Percentiles rank a stretch among this genome's conserved stretches.
phyloP scores from a whole-genome alignment of 352 stramenopile species.

The Pythium sp. region DNA sequence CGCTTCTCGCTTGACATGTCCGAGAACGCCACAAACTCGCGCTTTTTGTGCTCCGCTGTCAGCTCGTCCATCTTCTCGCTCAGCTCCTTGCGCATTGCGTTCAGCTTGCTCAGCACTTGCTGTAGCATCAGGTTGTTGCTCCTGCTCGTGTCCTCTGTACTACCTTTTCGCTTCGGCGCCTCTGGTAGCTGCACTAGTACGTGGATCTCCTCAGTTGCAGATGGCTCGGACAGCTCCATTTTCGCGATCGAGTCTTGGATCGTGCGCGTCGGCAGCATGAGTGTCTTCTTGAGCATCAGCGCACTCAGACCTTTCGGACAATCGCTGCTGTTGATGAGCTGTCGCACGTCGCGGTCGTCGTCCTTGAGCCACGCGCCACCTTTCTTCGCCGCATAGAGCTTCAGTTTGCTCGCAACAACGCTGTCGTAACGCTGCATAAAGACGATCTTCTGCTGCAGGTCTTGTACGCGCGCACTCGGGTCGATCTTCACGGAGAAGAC shows the following conservation, averaged over 20 bases:
- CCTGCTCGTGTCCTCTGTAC: neutral
- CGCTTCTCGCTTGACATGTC: constrained; percentile 1
- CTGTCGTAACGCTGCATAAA: neutral
- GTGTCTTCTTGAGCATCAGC: neutral
- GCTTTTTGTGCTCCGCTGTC: constrained; percentile 4
- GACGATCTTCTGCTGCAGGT: constrained; percentile 7
- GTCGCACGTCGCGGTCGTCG: constrained; percentile 7
- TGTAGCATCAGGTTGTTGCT: constrained; percentile 1
- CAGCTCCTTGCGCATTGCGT: constrained; percentile 5
- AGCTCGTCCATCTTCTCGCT: constrained; percentile 8
- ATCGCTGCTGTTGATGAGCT: constrained; percentile 5
- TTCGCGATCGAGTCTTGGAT: neutral
- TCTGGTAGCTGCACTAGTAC: constrained; percentile 8
- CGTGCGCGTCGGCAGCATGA: constrained; percentile 6
- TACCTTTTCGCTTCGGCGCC: neutral
- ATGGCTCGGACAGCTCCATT: neutral
- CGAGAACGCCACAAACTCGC: constrained; percentile 7
- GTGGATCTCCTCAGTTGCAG: constrained; percentile 6
- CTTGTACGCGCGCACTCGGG: neutral
- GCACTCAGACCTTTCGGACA: constrained; percentile 1
- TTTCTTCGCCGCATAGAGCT: constrained; percentile 7
- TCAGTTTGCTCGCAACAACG: constrained; percentile 11
- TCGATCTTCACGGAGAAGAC: constrained; percentile 3
- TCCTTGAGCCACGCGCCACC: constrained; percentile 10
- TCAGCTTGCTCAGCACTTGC: neutral